phyloP scores from a whole-genome alignment of 2,329 filamentous ascomycete genomes.

The Dissoconium aciculare region DNA sequence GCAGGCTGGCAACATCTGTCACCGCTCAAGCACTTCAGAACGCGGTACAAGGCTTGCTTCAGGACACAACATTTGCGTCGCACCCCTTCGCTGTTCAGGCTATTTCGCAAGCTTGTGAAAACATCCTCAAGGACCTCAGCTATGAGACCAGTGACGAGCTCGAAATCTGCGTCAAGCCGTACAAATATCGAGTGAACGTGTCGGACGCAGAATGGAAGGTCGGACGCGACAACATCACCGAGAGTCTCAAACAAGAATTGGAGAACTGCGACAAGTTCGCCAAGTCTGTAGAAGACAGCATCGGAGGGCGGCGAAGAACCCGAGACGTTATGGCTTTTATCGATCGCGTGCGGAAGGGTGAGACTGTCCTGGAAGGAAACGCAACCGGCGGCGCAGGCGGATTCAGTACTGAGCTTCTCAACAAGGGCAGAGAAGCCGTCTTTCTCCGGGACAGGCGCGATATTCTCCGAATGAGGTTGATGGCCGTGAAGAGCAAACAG shows the following conservation, averaged over 20 bases:
- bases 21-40: constrained; percentile 76
- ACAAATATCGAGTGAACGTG: constrained; percentile 94
- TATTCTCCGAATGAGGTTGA: constrained; percentile 76
- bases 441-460: constrained; percentile 87
- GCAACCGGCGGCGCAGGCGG: constrained; percentile 72
- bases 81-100: constrained; percentile 86
- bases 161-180: constrained; percentile 97
- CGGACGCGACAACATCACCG: constrained; percentile 67
- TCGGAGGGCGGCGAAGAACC: constrained; percentile 72
- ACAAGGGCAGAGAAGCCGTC: constrained; percentile 69
- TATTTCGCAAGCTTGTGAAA: constrained; percentile 77
- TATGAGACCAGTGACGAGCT: constrained; percentile 97
- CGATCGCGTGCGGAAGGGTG: constrained; percentile 75
- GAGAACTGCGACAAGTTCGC: constrained; percentile 67
- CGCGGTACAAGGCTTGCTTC: constrained; percentile 65
- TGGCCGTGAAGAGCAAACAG: constrained; percentile 80
- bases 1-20: constrained; percentile 79
- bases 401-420: constrained; percentile 74
- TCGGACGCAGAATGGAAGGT: constrained; percentile 78
- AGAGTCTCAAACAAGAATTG: constrained; percentile 74
- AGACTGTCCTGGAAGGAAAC: constrained; percentile 72
- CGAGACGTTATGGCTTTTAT: constrained; percentile 83
- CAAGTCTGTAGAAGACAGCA: constrained; percentile 56
- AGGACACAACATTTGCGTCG: constrained; percentile 66
- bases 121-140: constrained; percentile 82